Conservation (phyloP, 257 asterid species). For the Verbena officinalis region DNA sequence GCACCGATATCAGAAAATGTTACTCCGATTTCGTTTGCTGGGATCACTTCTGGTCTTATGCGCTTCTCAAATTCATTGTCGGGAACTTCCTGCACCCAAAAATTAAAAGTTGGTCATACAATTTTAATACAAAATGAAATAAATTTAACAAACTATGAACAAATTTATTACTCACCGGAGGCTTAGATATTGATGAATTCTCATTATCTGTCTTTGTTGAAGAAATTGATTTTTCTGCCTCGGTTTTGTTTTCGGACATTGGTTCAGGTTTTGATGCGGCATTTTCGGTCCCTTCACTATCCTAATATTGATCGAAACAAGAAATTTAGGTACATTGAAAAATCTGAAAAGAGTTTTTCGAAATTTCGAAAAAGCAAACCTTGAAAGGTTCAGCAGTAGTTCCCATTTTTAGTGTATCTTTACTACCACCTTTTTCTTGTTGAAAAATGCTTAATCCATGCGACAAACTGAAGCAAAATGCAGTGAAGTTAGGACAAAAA, state of each 20-base stretch:
- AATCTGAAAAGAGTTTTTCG: not conserved
- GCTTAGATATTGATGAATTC: conserved; percentile 47
- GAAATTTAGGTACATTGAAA: not conserved
- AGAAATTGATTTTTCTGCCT: conserved; percentile 50
- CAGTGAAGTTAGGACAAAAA: conserved; percentile 18
- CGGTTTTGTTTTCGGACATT: conserved; percentile 53
- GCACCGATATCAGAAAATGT: conserved; percentile 87
- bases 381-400: conserved; percentile 58
- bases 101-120: not conserved
- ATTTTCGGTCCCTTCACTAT: conserved; percentile 32
- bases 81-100: conserved; percentile 58
- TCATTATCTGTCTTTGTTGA: conserved; percentile 66
- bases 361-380: conserved; percentile 39
- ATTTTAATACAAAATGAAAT: not conserved
- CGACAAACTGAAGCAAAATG: conserved; percentile 64
- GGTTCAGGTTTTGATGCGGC: conserved; percentile 48
- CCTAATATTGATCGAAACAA: conserved; percentile 35
- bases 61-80: conserved; percentile 94
- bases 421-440: conserved; percentile 62
- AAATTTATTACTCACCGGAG: conserved; percentile 50
- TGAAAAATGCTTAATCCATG: conserved; percentile 85
- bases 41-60: conserved; percentile 89
- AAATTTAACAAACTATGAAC: not conserved
- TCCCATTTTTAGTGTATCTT: conserved; percentile 66
- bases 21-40: conserved; percentile 83